Evolutionary conservation across 139 green algal species (phyloP), one percentile per base, ranked within the genome.

Genomic region (Nannochloris sp.): DNA sequence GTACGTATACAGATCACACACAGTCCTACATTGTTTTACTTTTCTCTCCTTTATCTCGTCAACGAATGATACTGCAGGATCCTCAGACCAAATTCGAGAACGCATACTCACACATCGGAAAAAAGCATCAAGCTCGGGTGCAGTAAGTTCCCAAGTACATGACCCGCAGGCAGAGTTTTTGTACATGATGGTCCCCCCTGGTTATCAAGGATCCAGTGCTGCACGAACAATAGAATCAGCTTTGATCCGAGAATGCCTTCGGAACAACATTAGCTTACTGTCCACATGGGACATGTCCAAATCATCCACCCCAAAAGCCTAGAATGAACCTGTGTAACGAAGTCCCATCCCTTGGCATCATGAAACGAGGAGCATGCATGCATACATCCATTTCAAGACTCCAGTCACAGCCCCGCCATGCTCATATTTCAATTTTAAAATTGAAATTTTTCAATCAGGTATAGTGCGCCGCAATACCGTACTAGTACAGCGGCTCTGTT

Each of bases 11-110:
- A 50, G 15, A 50, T 50, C 44, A 50, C 5, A 50, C 27, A 50
- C 15, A 18, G n/a, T 50, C 15, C 44, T 19, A n/a, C 16, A 50
- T 50, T 27, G 2, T 27, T 27, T 4, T 27, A 3, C 24, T 50
- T n/a, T 49, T 50, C 4, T 14, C 14, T 18, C 46, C 15, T 25
- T 53, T 14, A 21, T 14, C 11, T 21, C 46, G 11, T 53, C 18
- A 25, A 53, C n/a, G n/a, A 53, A 19, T 53, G 5, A 25, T 53
- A 53, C n/a, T 53, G 16, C 46, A 53, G 81, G 81, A 2, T 68
- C 58, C 3, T 79, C 72, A 4, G 78, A 88, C 48, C n/a, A 66
- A 46, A 24, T 88, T 5, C n/a, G 27, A 6, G 54, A 70, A 46
- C 70, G 75, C 21, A 40, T 83, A 11, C 18, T 24, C 0, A 29